A percentile compares a stretch with the other conserved stretches of the same genome.
These are phyloP conservation scores for Thermothielavioides terrestris DNA, from an alignment of 495 filamentous ascomycete genomes.

Conservation along the genomic window DNA sequence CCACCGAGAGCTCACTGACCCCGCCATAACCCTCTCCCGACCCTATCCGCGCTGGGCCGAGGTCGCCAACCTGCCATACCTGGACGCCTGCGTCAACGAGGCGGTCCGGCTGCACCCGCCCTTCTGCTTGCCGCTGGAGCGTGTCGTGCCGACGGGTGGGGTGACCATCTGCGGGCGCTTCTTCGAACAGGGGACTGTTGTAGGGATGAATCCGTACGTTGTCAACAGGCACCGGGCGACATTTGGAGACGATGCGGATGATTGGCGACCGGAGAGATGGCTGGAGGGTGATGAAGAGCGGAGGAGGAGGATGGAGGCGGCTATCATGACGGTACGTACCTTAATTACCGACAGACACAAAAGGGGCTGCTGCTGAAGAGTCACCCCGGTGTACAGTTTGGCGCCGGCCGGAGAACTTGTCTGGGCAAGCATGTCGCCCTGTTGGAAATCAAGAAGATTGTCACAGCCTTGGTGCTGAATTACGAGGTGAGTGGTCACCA, in stretches of 20 bases:
- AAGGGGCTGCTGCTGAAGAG: no score
- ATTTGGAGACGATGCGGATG: constrained; percentile 32
- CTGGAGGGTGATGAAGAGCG: constrained; percentile 27
- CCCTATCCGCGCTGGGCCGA: constrained; percentile 4
- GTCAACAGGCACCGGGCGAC: constrained; percentile 28
- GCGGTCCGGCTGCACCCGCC: constrained; percentile 37
- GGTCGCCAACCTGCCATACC: constrained; percentile 35
- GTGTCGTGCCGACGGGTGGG: constrained; percentile 40
- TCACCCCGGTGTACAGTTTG: constrained; percentile 25
- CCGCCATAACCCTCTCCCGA: no score
- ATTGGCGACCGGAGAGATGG: constrained; percentile 48
- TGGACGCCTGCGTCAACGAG: constrained; percentile 47
- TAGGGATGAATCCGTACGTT: constrained; percentile 37
- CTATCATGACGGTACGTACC: no score
- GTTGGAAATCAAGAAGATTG: no score
- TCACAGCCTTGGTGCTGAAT: no score
- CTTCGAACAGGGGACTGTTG: constrained; percentile 39
- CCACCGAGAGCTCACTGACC: constrained; percentile 44
- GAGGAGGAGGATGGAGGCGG: constrained; percentile 25
- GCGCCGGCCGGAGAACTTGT: no score
- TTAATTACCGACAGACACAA: no score
- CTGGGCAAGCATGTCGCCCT: no score
- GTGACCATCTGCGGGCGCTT: constrained; percentile 35
- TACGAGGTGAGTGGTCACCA: no score
- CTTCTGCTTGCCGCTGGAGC: constrained; percentile 22